These are phyloP conservation scores for Gnomoniopsis sp. DNA, from an alignment of 2,329 filamentous ascomycete genomes.

Conservation along the genomic window DNA sequence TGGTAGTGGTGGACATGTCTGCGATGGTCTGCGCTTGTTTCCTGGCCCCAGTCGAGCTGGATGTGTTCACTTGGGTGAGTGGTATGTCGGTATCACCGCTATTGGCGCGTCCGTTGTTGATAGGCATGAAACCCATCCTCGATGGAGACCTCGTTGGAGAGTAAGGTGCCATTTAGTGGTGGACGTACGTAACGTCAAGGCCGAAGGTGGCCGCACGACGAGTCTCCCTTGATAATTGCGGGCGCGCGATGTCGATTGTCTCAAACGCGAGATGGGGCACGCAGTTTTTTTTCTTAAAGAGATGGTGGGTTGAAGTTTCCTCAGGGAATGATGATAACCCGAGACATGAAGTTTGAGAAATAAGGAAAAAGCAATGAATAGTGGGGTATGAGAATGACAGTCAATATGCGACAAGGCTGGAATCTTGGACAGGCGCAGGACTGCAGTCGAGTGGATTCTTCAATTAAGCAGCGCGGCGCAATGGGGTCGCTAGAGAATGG, in stretches of 20 bases:
- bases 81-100: slow-evolving; percentile 45
- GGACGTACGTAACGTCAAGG: no score
- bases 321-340: neutral
- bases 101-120: slow-evolving; percentile 30
- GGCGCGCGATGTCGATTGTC: neutral
- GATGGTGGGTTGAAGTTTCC: neutral
- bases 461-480: neutral
- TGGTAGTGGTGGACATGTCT: slow-evolving; percentile 27
- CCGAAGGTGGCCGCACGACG: no score
- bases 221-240: neutral
- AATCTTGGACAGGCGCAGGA: neutral
- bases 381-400: no score
- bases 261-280: no score
- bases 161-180: slow-evolving; percentile 21
- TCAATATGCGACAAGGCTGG: neutral
- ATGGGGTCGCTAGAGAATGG: no score
- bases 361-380: no score
- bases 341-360: neutral
- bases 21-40: slow-evolving; percentile 30
- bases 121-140: slow-evolving; percentile 43
- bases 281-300: neutral
- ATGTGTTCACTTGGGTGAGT: slow-evolving; percentile 53
- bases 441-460: neutral
- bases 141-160: slow-evolving; percentile 33
- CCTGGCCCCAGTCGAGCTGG: slow-evolving; percentile 48